Conservation (phyloP, 306 rosid genomes). For the Mimosa pudica region DNA sequence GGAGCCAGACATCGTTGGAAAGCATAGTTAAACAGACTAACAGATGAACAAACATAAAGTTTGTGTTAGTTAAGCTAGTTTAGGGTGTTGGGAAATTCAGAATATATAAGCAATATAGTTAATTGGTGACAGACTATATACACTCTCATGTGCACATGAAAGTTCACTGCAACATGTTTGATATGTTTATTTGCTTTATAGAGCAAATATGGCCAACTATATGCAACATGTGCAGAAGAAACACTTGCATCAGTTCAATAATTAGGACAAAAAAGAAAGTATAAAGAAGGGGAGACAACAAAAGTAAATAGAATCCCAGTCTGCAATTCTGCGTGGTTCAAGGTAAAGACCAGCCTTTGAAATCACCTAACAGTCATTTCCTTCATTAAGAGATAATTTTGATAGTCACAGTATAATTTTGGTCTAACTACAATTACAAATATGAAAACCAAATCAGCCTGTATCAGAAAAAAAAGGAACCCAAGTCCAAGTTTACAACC, state of each 20-base stretch:
- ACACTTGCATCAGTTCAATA: neutral
- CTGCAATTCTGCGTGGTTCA: neutral
- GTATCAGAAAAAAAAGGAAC: neutral
- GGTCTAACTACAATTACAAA: neutral
- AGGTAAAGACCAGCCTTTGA: neutral
- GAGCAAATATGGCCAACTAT: neutral
- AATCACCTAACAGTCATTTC: neutral
- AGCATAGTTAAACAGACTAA: neutral
- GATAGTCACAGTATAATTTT: neutral
- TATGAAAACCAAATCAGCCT: neutral
- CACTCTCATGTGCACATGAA: neutral
- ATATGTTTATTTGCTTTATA: neutral
- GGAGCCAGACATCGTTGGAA: conserved; percentile 1
- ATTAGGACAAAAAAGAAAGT: neutral
- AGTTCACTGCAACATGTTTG: neutral
- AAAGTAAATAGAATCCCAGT: neutral
- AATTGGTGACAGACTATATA: neutral
- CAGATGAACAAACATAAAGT: neutral
- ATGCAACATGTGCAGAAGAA: neutral
- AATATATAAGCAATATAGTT: neutral
- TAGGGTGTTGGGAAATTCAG: neutral
- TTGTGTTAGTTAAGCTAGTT: neutral
- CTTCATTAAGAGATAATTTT: neutral
- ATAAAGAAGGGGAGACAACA: neutral
- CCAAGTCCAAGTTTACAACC: conserved; percentile 6